phyloP scores from a whole-genome alignment of 192 early-diverging fungal genomes.

The Paraglomus brasilianum region DNA sequence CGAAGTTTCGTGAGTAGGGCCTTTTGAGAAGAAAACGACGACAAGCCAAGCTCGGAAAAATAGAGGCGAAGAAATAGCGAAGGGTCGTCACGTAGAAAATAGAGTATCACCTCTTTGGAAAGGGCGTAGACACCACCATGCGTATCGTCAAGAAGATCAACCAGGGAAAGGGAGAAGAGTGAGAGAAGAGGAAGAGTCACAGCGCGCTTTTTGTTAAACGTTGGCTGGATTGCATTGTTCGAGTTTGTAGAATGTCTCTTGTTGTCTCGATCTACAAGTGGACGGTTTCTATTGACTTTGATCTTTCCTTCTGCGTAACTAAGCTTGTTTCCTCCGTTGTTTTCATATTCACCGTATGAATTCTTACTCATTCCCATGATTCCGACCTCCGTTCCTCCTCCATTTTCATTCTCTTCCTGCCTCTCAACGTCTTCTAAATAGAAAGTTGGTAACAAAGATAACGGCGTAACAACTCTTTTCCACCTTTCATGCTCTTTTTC shows the following conservation, averaged over 20 bases:
- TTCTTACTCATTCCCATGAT: too few species aligned
- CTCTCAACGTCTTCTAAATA: constrained; percentile 50
- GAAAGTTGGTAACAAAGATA: constrained; percentile 48
- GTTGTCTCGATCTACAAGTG: neutral
- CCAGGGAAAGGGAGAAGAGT: constrained; percentile 42
- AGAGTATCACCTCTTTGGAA: constrained; percentile 43
- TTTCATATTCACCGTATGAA: constrained; percentile 7
- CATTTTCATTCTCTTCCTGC: constrained; percentile 24
- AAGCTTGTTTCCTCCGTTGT: constrained; percentile 1
- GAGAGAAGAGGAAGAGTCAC: constrained; percentile 47
- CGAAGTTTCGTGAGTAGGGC: constrained; percentile 45
- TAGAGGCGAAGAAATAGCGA: constrained; percentile 51
- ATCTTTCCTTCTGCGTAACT: constrained; percentile 7
- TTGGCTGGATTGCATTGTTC: constrained; percentile 5
- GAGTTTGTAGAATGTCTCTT: neutral
- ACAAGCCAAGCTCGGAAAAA: constrained; percentile 49
- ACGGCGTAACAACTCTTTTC: constrained; percentile 45
- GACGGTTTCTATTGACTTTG: neutral
- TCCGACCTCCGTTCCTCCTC: neutral
- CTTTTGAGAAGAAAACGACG: constrained; percentile 35
- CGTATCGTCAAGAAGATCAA: constrained; percentile 53
- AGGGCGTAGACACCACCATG: constrained; percentile 47
- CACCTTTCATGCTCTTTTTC: constrained; percentile 46
- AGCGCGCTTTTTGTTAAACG: constrained; percentile 32
- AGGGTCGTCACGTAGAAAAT: constrained; percentile 56